A percentile compares a stretch with the other conserved stretches of the same genome.
These are phyloP conservation scores for Rusavskia elegans DNA, from an alignment of 495 filamentous ascomycete genomes.

Conservation along the genomic window DNA sequence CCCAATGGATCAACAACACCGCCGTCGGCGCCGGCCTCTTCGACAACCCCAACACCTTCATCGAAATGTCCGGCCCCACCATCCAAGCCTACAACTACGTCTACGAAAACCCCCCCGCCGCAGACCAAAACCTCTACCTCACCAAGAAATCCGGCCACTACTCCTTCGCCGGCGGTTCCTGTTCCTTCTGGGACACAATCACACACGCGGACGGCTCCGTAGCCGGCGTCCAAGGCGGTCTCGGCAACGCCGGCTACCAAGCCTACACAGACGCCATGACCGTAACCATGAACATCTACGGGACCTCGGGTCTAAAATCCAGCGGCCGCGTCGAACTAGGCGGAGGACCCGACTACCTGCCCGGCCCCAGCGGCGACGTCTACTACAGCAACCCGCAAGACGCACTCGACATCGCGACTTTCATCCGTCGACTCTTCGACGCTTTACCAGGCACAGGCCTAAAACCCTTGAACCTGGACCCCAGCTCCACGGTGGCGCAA, in stretches of 20 bases:
- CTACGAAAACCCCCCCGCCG: conserved; percentile 18
- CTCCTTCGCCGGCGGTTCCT: conserved; percentile 21
- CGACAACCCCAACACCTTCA: conserved; percentile 30
- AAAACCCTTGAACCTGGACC: conserved; percentile 21
- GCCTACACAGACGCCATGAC: conserved; percentile 17
- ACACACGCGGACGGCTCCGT: conserved; percentile 17
- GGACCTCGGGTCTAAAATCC: conserved; percentile 25
- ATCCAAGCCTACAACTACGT: conserved; percentile 21
- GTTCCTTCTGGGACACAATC: conserved; percentile 24
- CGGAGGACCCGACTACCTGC: conserved; percentile 15
- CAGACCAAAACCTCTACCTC: conserved; percentile 20
- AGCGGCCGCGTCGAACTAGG: conserved; percentile 20
- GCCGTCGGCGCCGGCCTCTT: conserved; percentile 23
- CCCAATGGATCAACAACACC: conserved; percentile 21
- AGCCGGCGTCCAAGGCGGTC: conserved; percentile 22
- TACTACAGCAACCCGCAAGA: conserved; percentile 24
- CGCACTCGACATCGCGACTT: conserved; percentile 21
- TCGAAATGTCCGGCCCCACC: conserved; percentile 19
- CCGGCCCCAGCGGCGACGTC: conserved; percentile 15
- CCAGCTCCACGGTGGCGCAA: conserved; percentile 16
- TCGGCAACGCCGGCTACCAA: conserved; percentile 21
- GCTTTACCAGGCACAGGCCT: conserved; percentile 17
- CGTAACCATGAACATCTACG: conserved; percentile 27
- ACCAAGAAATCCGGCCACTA: conserved; percentile 20
- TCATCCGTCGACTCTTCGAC: conserved; percentile 24